Base-by-base conservation (phyloP, 164 flowering plant genomes). In the Saururus chinensis region DNA sequence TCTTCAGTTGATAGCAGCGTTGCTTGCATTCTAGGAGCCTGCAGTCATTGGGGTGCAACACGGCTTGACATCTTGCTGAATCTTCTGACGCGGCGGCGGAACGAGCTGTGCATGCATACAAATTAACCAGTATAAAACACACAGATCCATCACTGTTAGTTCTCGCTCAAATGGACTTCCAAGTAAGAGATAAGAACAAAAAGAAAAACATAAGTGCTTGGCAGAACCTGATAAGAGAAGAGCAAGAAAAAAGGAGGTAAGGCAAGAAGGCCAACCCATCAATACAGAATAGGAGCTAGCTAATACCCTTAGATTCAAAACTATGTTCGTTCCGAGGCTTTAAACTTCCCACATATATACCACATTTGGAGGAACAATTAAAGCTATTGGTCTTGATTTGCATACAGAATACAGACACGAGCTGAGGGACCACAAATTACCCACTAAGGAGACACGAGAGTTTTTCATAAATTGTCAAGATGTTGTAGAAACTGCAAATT, bases 31-130 rank as follows among this genome's bases (percentile, higher is more conserved):
- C 22, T 13, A 21, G 21, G 20, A 58, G 45, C 12, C 40, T 25
- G 45, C 60, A 58, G 42, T 20, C 45, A 9, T 19, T 58, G 13
- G 60, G 60, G 42, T 58, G 22, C 60, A 58, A n/a, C 45, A 58
- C 60, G 2, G 37, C 22, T 16, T 30, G 20, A 25, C 60, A 58
- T 37, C 60, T 58, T 45, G 49, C 49, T 45, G 49, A 12, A 45
- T 45, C 49, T 1, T 45, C 49, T 17, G 2, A 4, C 14, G 17
- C 4, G 49, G 14, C 49, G 17, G 17, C 17, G 7, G 14, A 45
- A 45, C 49, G 17, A 12, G 49, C 49, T 45, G 17, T 12, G 14
- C 11, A 30, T 30, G 37, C 11, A 17, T 3, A 8, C 49, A 12
- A 45, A 12, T 13, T 13, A 41, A 41, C 49, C 14, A 12, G 49